A percentile compares a stretch with the other conserved stretches of the same genome.
Conservation (phyloP, 108 stramenopile genomes). For the Epithemia pelagica region DNA sequence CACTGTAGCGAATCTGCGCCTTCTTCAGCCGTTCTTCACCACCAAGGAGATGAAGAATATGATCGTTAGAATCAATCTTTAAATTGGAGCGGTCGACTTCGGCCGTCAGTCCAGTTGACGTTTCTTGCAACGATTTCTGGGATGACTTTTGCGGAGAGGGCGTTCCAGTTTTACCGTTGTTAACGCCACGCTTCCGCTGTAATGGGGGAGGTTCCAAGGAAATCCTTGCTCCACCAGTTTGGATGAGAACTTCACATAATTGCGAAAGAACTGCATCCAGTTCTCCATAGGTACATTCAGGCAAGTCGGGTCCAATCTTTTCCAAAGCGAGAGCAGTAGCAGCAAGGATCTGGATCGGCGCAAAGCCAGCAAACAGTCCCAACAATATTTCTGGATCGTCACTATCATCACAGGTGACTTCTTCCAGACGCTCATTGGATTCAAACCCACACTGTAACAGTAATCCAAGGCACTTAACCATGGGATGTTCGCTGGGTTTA, state of each 20-base stretch:
- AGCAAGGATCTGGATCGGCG: conserved; percentile 69
- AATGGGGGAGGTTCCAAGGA: conserved; percentile 45
- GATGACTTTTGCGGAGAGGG: background rate
- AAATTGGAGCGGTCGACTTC: conserved; percentile 23
- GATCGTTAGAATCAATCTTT: conserved; percentile 38
- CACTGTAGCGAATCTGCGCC: conserved; percentile 22
- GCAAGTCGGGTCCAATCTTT: conserved; percentile 13
- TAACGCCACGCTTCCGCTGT: conserved; percentile 6
- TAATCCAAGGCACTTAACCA: background rate
- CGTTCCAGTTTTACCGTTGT: background rate
- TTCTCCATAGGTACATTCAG: conserved; percentile 12
- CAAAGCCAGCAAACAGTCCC: conserved; percentile 49
- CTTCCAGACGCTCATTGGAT: conserved; percentile 25
- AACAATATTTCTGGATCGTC: too few relatives aligned
- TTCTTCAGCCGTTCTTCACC: conserved; percentile 27
- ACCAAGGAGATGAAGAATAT: conserved; percentile 46
- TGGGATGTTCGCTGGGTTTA: background rate
- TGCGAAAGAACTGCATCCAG: conserved; percentile 31
- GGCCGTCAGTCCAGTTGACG: background rate
- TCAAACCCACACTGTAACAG: conserved; percentile 51
- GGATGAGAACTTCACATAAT: conserved; percentile 33
- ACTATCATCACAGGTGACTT: conserved; percentile 20
- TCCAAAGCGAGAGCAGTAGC: conserved; percentile 36
- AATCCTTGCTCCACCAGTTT: conserved; percentile 44
- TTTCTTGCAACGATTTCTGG: background rate